Base-by-base conservation (phyloP, 257 asterid genomes). In the Solanum lycopersicoides region DNA sequence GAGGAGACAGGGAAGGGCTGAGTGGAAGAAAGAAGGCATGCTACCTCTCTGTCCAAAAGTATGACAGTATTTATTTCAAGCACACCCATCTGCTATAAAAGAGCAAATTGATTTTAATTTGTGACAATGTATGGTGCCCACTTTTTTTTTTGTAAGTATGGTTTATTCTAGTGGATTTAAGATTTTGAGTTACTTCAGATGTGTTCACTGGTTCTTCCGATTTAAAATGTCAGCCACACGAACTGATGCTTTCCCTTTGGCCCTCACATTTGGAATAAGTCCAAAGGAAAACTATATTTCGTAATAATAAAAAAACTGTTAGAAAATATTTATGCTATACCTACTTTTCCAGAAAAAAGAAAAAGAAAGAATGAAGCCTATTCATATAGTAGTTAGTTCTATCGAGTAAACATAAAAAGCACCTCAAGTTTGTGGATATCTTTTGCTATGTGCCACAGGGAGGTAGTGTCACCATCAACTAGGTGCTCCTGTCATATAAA, bases 401-500 rank as follows among this genome's bases (percentile, higher is more conserved):
- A 83, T 47, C 25, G 13, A 44, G 83, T 12, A 79, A 79, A 63
- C 83, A 77, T 59, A 28, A 84, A 66, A 75, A 83, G 50, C 74
- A 91, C 99, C 99, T 97, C 99, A 68, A 97, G 94, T 91, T 92
- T 96, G 91, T 97, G 99, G 87, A 97, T 93, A 89, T 94, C 96
- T 93, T 97, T 97, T 76, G 99, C 98, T 88, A 97, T 95, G 89
- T 95, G 96, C 99, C 99, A 97, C 34, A 95, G 95, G 86, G 95
- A 92, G 71, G 98, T 93, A 35, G 95, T 90, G 89, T 97, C 99
- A 88, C 99, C 98, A 86, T 97, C 98, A 86, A 93, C 99, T 91
- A 90, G 53, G 89, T 87, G 91, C 56, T 97, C 99, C 99, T 97
- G 90, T 90, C 86, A 90, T 77, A 82, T 85, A 91, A 86, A 84